A percentile compares a stretch with the other conserved stretches of the same genome.
Conservation (phyloP, 2,329 filamentous ascomycete species). For the Aspergillus neotritici region DNA sequence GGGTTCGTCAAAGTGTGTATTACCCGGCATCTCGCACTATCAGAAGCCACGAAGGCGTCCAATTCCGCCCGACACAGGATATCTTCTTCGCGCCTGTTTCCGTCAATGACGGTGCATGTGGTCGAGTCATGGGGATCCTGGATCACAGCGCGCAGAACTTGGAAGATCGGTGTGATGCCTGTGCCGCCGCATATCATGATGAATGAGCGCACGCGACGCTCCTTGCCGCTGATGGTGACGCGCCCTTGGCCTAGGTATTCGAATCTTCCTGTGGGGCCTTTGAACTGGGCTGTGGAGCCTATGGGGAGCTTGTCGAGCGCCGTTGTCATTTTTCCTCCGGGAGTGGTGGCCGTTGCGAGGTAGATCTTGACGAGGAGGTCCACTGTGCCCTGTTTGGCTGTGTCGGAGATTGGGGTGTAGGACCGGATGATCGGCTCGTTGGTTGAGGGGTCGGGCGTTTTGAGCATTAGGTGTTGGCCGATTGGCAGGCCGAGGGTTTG, state of each 20-base stretch:
- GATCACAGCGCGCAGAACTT: constrained; percentile 71
- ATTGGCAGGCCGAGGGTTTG: constrained; percentile 72
- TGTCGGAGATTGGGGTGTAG: constrained; percentile 77
- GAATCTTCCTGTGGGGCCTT: constrained; percentile 82
- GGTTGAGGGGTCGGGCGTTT: constrained; percentile 64
- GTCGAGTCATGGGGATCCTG: constrained; percentile 59
- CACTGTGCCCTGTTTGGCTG: constrained; percentile 55
- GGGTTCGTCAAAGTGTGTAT: constrained; percentile 65
- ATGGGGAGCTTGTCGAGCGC: constrained; percentile 68
- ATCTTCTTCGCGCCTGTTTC: constrained; percentile 71
- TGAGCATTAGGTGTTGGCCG: constrained; percentile 83
- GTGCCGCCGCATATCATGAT: constrained; percentile 83
- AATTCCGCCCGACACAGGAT: constrained; percentile 75
- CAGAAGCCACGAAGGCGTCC: constrained; percentile 54
- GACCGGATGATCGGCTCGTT: constrained; percentile 71
- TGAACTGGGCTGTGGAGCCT: constrained; percentile 73
- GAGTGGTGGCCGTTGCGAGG: constrained; percentile 50
- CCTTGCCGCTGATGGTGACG: constrained; percentile 55
- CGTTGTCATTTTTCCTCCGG: constrained; percentile 75
- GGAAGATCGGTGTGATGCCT: constrained; percentile 89
- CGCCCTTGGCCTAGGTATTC: constrained; percentile 65
- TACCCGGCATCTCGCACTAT: constrained; percentile 54
- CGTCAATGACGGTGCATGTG: constrained; percentile 66
- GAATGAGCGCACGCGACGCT: constrained; percentile 59
- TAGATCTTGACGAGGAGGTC: constrained; percentile 82